phyloP scores from a whole-genome alignment of 345 rosid genomes.

The Bretschneidera sinensis region DNA sequence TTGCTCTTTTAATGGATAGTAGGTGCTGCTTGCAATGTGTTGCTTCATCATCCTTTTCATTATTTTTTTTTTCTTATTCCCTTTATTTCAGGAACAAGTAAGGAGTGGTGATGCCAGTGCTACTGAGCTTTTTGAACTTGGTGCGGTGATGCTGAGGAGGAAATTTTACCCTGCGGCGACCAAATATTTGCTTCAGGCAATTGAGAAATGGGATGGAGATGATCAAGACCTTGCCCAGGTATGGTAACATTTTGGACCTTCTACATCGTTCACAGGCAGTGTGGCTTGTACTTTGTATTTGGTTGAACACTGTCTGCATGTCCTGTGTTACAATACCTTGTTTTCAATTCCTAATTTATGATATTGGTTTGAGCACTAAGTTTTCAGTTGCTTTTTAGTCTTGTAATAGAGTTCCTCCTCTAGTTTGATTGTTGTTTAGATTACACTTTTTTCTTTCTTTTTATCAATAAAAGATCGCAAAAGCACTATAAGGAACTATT shows the following conservation, averaged over 20 bases:
- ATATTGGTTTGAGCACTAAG: no score
- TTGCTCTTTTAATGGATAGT: background rate
- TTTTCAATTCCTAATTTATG: no score
- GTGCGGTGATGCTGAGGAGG: conserved; percentile 93
- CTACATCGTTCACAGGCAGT: background rate
- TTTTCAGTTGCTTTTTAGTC: no score
- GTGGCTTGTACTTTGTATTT: background rate
- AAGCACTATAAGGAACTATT: no score
- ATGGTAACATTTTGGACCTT: conserved; percentile 11
- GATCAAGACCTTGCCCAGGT: conserved; percentile 99
- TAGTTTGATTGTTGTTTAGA: no score
- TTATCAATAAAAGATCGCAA: no score
- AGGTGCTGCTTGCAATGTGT: background rate
- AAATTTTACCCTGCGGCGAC: conserved; percentile 88
- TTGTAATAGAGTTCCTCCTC: no score
- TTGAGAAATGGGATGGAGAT: conserved; percentile 95
- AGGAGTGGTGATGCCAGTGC: conserved; percentile 99
- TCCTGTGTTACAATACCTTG: no score
- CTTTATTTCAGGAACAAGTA: conserved; percentile 74
- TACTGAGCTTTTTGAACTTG: conserved; percentile 87
- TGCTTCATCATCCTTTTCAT: background rate
- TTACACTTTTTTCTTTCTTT: no score
- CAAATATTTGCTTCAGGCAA: conserved; percentile 79
- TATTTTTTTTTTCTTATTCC: background rate
- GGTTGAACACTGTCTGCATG: no score